phyloP scores from a whole-genome alignment of 176 grass and related monocot species.

The Triticum urartu region DNA sequence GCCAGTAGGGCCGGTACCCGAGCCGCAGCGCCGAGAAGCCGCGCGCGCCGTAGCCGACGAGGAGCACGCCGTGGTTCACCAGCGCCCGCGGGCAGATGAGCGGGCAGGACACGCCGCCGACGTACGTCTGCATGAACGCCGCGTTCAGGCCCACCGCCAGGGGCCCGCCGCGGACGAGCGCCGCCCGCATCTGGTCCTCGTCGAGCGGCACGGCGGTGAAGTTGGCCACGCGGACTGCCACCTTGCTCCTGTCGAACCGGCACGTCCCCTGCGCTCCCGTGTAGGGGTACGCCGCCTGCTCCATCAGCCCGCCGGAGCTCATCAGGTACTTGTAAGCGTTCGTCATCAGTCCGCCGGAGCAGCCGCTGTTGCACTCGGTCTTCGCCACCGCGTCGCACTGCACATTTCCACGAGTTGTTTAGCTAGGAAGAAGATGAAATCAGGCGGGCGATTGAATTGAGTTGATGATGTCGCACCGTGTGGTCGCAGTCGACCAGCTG shows the following conservation, averaged over 20 bases:
- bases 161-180: conserved; percentile 56
- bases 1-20: conserved; percentile 65
- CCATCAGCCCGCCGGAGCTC: conserved; percentile 63
- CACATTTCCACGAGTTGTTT: background rate
- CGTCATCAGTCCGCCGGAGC: conserved; percentile 79
- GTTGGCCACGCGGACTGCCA: conserved; percentile 65
- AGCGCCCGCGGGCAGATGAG: conserved; percentile 62
- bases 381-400: conserved; percentile 51
- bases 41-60: conserved; percentile 67
- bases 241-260: conserved; percentile 55
- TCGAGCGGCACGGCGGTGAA: conserved; percentile 62
- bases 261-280: conserved; percentile 54
- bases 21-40: conserved; percentile 71
- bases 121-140: conserved; percentile 92
- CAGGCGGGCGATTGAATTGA: background rate
- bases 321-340: conserved; percentile 83
- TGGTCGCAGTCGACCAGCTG: conserved; percentile 66
- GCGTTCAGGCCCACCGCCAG: conserved; percentile 80
- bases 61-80: conserved; percentile 86
- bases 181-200: conserved; percentile 63
- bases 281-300: conserved; percentile 69
- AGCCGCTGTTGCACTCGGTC: conserved; percentile 75
- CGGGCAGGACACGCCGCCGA: conserved; percentile 76
- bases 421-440: no score
- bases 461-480: conserved; percentile 29